Evolutionary conservation across 2,329 filamentous ascomycete species (phyloP).

Genomic region (Orbilia oligospora): DNA sequence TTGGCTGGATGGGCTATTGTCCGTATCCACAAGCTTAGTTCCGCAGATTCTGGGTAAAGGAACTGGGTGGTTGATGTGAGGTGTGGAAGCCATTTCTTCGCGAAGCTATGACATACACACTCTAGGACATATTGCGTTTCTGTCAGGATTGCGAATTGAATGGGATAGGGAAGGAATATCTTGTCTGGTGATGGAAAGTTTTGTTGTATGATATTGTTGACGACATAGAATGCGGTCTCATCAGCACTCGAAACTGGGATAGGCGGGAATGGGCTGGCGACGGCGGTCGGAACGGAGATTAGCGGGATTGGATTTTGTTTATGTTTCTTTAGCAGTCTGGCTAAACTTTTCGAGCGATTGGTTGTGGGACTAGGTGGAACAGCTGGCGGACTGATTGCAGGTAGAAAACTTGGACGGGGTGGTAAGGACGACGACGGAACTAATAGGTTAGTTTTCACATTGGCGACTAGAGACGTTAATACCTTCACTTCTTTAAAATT

Average conservation of each 20-base stretch:
- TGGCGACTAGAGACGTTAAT: no score
- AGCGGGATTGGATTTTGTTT: no score
- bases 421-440: no score
- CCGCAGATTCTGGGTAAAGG: conserved; percentile 28
- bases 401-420: no score
- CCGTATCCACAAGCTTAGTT: conserved; percentile 24
- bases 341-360: no score
- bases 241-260: not conserved
- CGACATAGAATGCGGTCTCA: not conserved
- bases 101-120: conserved; percentile 20
- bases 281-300: not conserved
- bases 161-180: conserved; percentile 1
- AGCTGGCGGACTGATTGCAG: no score
- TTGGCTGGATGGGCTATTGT: not conserved
- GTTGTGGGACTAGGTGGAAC: no score
- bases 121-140: conserved; percentile 31
- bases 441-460: no score
- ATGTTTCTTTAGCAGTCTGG: no score
- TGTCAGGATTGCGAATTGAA: conserved; percentile 25
- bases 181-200: not conserved
- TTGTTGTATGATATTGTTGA: not conserved
- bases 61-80: not conserved
- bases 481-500: no score
- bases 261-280: not conserved
- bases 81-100: conserved; percentile 20